Conservation (phyloP, 177 flowering plant genomes). For the Vitis hybrid region DNA sequence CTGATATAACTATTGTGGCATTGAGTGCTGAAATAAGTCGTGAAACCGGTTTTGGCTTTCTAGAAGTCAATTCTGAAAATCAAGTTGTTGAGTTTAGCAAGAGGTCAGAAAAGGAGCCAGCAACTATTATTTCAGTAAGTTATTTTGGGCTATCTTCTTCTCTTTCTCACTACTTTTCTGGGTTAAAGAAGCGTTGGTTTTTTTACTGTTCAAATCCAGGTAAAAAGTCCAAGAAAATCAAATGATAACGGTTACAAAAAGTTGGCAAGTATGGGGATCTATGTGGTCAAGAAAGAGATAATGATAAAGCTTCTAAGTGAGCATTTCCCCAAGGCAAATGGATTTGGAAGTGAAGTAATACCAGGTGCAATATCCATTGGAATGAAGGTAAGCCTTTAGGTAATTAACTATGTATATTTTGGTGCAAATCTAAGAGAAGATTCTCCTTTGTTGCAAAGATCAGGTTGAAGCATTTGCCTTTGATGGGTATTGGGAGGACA, state of each 20-base stretch:
- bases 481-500: constrained; percentile 82
- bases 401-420: background rate
- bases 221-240: constrained; percentile 17
- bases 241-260: constrained; percentile 3
- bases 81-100: constrained; percentile 41
- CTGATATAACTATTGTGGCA: constrained; percentile 68
- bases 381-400: constrained; percentile 51
- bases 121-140: constrained; percentile 28
- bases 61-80: constrained; percentile 39
- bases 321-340: constrained; percentile 58
- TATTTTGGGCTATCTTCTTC: background rate
- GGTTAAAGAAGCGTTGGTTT: background rate
- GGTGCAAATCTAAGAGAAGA: too few relatives aligned
- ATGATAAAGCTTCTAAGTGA: constrained; percentile 61
- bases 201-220: constrained; percentile 24
- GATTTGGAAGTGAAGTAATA: constrained; percentile 63
- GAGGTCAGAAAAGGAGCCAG: constrained; percentile 20
- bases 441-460: background rate
- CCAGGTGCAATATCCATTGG: constrained; percentile 72
- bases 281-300: constrained; percentile 52
- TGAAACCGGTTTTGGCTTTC: constrained; percentile 47
- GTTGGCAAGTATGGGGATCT: constrained; percentile 68
- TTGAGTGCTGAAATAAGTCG: constrained; percentile 25
- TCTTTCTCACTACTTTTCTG: background rate
- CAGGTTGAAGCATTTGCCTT: constrained; percentile 63